Evolutionary conservation across 2,329 filamentous ascomycete genomes (phyloP).

Genomic region (Scedosporium boydii): DNA sequence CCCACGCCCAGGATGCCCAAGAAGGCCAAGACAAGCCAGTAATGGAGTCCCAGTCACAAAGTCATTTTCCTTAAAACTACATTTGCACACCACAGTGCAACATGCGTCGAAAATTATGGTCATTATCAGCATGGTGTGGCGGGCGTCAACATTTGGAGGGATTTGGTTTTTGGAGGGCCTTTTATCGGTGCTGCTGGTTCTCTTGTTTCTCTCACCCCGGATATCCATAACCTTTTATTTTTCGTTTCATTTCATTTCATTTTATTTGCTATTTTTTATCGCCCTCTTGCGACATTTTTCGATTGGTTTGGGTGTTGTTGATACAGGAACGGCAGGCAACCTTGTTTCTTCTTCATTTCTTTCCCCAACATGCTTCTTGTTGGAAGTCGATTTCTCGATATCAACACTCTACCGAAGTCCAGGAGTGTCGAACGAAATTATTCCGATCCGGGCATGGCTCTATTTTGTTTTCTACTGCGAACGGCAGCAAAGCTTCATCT

Average conservation of each 20-base stretch:
- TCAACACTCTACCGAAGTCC: no score
- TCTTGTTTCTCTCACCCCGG: background rate
- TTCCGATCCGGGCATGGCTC: no score
- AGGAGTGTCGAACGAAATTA: no score
- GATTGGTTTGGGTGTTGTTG: background rate
- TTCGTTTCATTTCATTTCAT: background rate
- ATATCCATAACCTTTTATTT: background rate
- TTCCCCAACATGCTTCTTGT: background rate
- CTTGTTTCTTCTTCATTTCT: background rate
- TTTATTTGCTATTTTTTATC: background rate
- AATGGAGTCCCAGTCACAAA: background rate
- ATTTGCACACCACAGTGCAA: background rate
- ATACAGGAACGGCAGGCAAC: background rate
- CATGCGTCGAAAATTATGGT: background rate
- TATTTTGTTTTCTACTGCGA: background rate
- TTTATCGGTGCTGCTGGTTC: background rate
- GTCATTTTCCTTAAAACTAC: background rate
- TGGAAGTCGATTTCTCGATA: background rate
- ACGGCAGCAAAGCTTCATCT: background rate
- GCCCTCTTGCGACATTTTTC: background rate
- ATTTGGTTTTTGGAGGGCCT: background rate
- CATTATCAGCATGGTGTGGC: background rate
- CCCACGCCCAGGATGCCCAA: constrained; percentile 43
- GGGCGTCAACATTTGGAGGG: background rate
- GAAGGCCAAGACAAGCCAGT: constrained; percentile 7